phyloP scores from a whole-genome alignment of 2,329 filamentous ascomycete genomes.

The Ilyonectria robusta region DNA sequence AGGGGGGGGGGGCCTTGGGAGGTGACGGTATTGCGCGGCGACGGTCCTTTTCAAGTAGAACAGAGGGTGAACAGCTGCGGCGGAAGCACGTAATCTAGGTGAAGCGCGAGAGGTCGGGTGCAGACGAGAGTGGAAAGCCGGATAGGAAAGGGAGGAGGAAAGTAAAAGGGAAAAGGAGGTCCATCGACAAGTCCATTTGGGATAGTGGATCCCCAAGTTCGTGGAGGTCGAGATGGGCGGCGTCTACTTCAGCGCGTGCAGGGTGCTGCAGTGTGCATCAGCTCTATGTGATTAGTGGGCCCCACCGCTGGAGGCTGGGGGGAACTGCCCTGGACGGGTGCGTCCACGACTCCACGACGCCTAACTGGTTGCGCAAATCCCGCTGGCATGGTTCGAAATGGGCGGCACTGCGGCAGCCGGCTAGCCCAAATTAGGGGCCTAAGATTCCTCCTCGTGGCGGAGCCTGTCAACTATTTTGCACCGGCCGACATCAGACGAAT shows the following conservation, averaged over 20 bases:
- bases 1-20: neutral
- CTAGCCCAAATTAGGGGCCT: conserved; percentile 19
- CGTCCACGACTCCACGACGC: neutral
- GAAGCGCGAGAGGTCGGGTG: conserved; percentile 43
- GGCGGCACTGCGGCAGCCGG: neutral
- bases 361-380: conserved; percentile 2
- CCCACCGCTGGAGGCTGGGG: conserved; percentile 10
- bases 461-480: conserved; percentile 4
- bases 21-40: conserved; percentile 10
- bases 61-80: conserved; percentile 4
- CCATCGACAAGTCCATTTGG: conserved; percentile 39
- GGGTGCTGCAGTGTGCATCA: conserved; percentile 2
- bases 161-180: conserved; percentile 46
- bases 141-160: conserved; percentile 25
- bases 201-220: conserved; percentile 41
- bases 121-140: conserved; percentile 17
- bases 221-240: conserved; percentile 31
- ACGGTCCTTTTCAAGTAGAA: conserved; percentile 9
- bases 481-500: conserved; percentile 12
- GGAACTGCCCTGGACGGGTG: conserved; percentile 1
- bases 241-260: conserved; percentile 14
- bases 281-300: conserved; percentile 4
- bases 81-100: neutral
- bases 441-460: conserved; percentile 30
- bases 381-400: conserved; percentile 11